Evolutionary conservation across 371 early-diverging fungal species (phyloP).

Genomic region (Gilbertella persicaria): DNA sequence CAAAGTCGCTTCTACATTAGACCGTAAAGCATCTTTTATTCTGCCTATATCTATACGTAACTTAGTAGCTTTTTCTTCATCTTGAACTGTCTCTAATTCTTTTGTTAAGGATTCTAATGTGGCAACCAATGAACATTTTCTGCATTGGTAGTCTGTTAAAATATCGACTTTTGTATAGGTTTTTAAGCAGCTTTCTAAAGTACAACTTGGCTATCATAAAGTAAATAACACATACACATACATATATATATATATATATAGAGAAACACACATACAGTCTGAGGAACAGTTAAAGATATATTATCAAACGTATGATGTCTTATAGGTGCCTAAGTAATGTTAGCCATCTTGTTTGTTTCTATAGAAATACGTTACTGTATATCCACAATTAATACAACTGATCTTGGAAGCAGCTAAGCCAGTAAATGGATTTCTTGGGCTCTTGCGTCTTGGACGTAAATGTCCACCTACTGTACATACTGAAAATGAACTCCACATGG

Average conservation of each 20-base stretch:
- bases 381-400: conserved; percentile 79
- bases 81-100: conserved; percentile 27
- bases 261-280: conserved; percentile 33
- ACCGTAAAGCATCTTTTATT: conserved; percentile 37
- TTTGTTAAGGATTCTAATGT: conserved; percentile 55
- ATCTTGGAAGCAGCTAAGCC: conserved; percentile 77
- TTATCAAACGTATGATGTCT: conserved; percentile 86
- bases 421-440: conserved; percentile 66
- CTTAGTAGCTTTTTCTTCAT: conserved; percentile 11
- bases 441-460: conserved; percentile 45
- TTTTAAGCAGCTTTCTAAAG: conserved; percentile 67
- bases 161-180: conserved; percentile 73
- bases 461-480: conserved; percentile 51
- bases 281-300: conserved; percentile 76
- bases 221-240: neutral
- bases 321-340: conserved; percentile 57
- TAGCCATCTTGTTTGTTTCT: neutral
- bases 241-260: neutral
- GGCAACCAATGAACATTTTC: conserved; percentile 69
- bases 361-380: conserved; percentile 50
- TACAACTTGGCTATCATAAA: conserved; percentile 49
- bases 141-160: conserved; percentile 73
- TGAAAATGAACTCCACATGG: conserved; percentile 58
- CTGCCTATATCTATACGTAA: conserved; percentile 32
- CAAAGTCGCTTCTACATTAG: conserved; percentile 40